These are phyloP conservation scores for Hymenoscyphus fraxineus DNA, from an alignment of 2,329 filamentous ascomycete species.

Conservation along the genomic window DNA sequence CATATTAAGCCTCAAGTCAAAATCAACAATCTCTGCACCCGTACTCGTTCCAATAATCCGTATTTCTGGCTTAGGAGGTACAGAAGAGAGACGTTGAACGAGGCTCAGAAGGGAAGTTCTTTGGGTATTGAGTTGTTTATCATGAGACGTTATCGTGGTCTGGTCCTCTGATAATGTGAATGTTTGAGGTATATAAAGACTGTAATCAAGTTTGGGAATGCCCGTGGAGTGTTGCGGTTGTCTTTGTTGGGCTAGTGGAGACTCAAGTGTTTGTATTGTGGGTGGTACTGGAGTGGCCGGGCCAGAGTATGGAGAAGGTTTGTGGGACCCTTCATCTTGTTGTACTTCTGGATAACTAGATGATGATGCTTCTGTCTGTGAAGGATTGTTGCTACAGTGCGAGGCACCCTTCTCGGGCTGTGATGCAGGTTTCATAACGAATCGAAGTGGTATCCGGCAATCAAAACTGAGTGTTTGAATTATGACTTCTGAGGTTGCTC, in stretches of 20 bases:
- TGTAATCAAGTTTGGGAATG: conserved; percentile 29
- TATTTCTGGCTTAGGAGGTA: conserved; percentile 54
- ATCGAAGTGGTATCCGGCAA: background rate
- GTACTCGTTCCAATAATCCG: conserved; percentile 43
- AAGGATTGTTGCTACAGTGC: background rate
- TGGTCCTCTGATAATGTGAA: conserved; percentile 50
- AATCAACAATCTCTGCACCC: conserved; percentile 44
- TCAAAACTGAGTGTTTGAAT: background rate
- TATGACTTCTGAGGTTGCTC: background rate
- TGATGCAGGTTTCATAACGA: background rate
- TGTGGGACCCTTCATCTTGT: conserved; percentile 17
- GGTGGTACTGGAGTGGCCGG: conserved; percentile 15
- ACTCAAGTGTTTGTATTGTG: background rate
- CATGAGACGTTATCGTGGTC: conserved; percentile 45
- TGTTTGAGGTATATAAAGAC: conserved; percentile 46
- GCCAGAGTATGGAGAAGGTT: conserved; percentile 30
- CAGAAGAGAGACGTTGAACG: conserved; percentile 45
- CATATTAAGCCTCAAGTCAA: conserved; percentile 52
- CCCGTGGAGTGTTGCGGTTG: conserved; percentile 19
- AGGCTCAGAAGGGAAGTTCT: conserved; percentile 44
- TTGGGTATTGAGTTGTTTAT: conserved; percentile 47
- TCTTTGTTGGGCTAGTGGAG: background rate
- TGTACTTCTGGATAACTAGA: background rate
- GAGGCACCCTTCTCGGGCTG: background rate
- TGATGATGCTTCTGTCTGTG: background rate